phyloP scores from a whole-genome alignment of 495 filamentous ascomycete genomes.

The Aspergillus asperescens region DNA sequence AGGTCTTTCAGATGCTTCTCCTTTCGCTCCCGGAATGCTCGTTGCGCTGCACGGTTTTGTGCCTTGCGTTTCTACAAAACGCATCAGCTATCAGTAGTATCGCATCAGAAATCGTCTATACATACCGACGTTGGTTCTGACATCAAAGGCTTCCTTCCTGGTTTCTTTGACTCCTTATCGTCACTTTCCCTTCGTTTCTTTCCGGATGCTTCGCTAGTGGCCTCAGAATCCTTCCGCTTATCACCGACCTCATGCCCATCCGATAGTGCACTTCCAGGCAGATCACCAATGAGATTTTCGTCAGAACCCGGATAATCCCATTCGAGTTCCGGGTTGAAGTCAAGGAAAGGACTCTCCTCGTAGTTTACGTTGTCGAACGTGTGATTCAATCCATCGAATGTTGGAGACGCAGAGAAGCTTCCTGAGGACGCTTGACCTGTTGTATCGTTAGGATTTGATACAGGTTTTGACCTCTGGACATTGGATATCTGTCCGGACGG shows the following conservation, averaged over 20 bases:
- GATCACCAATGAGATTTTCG: slow-evolving; percentile 67
- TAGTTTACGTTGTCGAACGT: slow-evolving; percentile 41
- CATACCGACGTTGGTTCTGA: slow-evolving; percentile 94
- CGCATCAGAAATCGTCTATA: background rate
- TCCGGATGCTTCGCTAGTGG: slow-evolving; percentile 62
- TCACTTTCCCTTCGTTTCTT: slow-evolving; percentile 72
- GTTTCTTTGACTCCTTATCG: slow-evolving; percentile 81
- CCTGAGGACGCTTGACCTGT: slow-evolving; percentile 32
- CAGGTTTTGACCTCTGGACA: slow-evolving; percentile 26
- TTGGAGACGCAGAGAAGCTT: slow-evolving; percentile 44
- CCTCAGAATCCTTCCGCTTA: slow-evolving; percentile 69
- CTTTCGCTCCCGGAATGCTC: slow-evolving; percentile 96
- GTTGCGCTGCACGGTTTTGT: slow-evolving; percentile 93
- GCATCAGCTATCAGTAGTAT: background rate
- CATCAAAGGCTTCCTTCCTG: slow-evolving; percentile 90
- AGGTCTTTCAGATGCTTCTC: slow-evolving; percentile 96
- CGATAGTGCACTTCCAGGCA: slow-evolving; percentile 55
- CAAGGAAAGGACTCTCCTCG: slow-evolving; percentile 77
- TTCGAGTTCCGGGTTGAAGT: slow-evolving; percentile 72
- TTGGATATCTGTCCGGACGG: slow-evolving; percentile 28
- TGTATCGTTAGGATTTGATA: slow-evolving; percentile 24
- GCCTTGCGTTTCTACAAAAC: slow-evolving; percentile 89
- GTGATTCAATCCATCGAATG: slow-evolving; percentile 48
- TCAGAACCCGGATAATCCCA: slow-evolving; percentile 57
- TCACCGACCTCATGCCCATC: slow-evolving; percentile 54